phyloP scores from a whole-genome alignment of 1,284 basidiomycete genomes.

The Microbotryum saponariae region DNA sequence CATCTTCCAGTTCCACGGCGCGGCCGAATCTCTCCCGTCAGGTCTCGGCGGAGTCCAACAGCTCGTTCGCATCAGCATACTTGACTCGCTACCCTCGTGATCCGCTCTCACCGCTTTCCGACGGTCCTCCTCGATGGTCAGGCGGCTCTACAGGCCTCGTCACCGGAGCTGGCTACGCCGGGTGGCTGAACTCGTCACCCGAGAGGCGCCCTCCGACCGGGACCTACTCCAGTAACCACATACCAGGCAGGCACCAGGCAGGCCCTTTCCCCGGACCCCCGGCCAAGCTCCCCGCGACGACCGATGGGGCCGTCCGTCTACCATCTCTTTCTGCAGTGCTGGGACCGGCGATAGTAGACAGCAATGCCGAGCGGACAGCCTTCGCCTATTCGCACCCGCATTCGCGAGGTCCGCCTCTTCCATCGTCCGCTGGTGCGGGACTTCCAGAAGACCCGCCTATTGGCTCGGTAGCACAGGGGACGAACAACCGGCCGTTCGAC shows the following conservation, averaged over 20 bases:
- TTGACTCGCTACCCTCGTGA: background rate
- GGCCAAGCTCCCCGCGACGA: no score
- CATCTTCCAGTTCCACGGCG: background rate
- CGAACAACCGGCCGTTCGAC: constrained; percentile 5
- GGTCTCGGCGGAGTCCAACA: constrained; percentile 16
- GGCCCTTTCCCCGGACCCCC: no score
- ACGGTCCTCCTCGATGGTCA: background rate
- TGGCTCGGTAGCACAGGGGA: constrained; percentile 13
- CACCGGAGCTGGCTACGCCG: no score
- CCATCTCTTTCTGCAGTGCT: constrained; percentile 11
- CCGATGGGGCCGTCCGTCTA: constrained; percentile 6
- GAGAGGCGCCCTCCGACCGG: no score
- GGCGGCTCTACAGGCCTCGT: no score
- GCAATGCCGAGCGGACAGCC: background rate
- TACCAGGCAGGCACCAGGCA: no score
- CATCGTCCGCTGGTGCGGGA: background rate
- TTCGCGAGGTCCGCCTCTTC: background rate
- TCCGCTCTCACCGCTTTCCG: background rate
- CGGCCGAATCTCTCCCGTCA: constrained; percentile 13
- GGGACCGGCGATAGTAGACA: background rate
- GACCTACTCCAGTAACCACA: no score
- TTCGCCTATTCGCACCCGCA: no score
- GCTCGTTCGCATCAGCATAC: constrained; percentile 4
- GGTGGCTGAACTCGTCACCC: no score
- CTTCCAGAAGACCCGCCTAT: background rate